These are phyloP conservation scores for Globisporangium viniferum DNA, from an alignment of 352 stramenopile species.

Conservation along the genomic window DNA sequence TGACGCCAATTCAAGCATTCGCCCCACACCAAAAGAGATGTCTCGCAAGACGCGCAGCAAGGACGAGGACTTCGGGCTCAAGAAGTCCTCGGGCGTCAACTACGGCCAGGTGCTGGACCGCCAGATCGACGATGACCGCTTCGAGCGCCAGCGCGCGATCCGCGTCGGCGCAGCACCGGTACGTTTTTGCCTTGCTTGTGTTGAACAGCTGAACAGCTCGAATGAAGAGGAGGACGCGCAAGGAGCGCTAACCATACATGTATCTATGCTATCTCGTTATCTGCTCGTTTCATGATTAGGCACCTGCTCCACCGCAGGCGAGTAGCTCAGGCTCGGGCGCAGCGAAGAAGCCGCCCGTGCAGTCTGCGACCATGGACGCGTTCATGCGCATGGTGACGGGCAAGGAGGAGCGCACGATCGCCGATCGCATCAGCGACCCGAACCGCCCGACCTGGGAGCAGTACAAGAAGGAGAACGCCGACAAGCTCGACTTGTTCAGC, in stretches of 20 bases:
- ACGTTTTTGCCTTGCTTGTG: constrained; percentile 7
- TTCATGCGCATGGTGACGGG: constrained; percentile 93
- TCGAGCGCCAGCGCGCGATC: constrained; percentile 68
- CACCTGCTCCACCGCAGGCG: not conserved
- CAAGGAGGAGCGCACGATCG: constrained; percentile 92
- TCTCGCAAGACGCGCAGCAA: constrained; percentile 23
- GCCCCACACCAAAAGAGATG: constrained; percentile 13
- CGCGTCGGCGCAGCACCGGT: constrained; percentile 39
- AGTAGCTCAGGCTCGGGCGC: not conserved
- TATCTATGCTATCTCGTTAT: not conserved
- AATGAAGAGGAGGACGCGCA: not conserved
- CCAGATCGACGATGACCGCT: constrained; percentile 83
- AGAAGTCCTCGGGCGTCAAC: constrained; percentile 78
- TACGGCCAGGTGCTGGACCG: constrained; percentile 80
- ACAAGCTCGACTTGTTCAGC: constrained; percentile 87
- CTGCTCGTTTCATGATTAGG: constrained; percentile 1
- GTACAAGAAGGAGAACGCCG: constrained; percentile 95
- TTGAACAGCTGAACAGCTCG: not conserved
- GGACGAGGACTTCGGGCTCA: constrained; percentile 64
- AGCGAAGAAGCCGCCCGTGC: constrained; percentile 23
- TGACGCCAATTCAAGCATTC: too few species aligned
- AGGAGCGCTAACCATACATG: not conserved
- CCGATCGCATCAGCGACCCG: constrained; percentile 90
- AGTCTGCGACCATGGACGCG: constrained; percentile 90
- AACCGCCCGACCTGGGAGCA: constrained; percentile 96